Base-by-base conservation (phyloP, 768 basidiomycete species). In the Amanita phalloides region DNA sequence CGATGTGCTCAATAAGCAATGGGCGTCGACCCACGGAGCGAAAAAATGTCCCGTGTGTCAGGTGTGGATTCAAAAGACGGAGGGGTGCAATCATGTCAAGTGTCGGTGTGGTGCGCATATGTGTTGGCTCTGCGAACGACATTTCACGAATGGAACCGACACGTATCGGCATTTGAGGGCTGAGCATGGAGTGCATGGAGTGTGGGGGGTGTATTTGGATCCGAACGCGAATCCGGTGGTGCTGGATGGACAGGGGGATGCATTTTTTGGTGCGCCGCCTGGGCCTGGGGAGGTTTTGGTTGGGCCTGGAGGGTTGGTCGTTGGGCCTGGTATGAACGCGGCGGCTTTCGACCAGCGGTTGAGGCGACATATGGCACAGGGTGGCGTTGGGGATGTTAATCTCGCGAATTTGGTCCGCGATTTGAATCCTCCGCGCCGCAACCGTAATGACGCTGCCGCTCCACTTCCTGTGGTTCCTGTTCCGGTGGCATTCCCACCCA, bases 81-180 rank as follows among this genome's bases (percentile, higher is more conserved):
- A 58, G 0, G 71, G 70, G 0, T 72, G 71, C 57, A 72, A 71
- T 55, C 71, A 72, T 56, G 66, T 72, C 53, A 62, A 56, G 1
- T 72, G 71, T 54, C 48, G 54, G 2, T 71, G 71, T 50, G 54
- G 61, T 21, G 62, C 63, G 2, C 70, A 72, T 48, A 68, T 71
- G 23, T 71, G 70, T 46, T 71, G 71, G 71, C 56, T 66, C 8
- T 72, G 71, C 39, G 39, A 23, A n/a, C 20, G 26, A 8, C 56
- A 58, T 14, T 38, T 21, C 0, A 59, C 56, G n/a, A 61, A 44
- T 30, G 54, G 54, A 6, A 55, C 55, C 1, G 61, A 59, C 1
- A 58, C 69, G 8, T 71, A 70, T 49, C 43, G 54, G 1, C 69
- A 71, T 52, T 63, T 70, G 67, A 43, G 57, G 20, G 44, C 41